Percentiles rank a stretch among this genome's conserved stretches.
Conservation (phyloP, 1,139 yeast genomes). For the Saccharomycopsis hybrid region DNA sequence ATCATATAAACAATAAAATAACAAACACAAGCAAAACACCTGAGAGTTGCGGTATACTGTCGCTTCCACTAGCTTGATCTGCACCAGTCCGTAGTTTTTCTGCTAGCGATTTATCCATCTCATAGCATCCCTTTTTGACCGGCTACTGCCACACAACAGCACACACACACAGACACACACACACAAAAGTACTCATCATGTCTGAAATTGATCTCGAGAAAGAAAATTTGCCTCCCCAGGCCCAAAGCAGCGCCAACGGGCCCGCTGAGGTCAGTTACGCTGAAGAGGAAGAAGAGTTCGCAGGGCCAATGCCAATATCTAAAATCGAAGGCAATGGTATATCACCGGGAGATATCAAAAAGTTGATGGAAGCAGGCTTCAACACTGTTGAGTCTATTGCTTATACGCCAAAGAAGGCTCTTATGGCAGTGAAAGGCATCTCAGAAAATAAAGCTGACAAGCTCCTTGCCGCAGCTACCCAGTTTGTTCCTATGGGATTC, state of each 20-base stretch:
- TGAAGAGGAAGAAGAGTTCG: conserved; percentile 37
- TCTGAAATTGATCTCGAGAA: conserved; percentile 9
- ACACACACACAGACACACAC: no score
- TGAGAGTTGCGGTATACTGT: no score
- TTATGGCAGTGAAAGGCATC: conserved; percentile 79
- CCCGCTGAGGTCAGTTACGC: conserved; percentile 32
- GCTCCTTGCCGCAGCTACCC: conserved; percentile 73
- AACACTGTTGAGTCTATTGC: conserved; percentile 92
- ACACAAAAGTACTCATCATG: no score
- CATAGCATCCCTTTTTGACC: no score
- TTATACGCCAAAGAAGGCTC: conserved; percentile 78
- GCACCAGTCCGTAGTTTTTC: no score
- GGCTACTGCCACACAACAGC: no score
- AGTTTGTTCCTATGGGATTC: conserved; percentile 91
- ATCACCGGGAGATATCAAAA: conserved; percentile 68
- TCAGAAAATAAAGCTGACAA: conserved; percentile 95
- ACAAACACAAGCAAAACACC: no score
- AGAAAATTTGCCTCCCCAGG: conserved; percentile 13
- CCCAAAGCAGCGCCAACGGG: no score
- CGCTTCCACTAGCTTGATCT: no score
- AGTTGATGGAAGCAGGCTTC: conserved; percentile 75
- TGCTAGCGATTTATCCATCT: no score
- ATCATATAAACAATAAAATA: no score
- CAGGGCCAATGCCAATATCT: conserved; percentile 42
- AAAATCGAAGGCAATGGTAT: conserved; percentile 75